phyloP scores from a whole-genome alignment of 257 asterid genomes.

The Dorcoceras hygrometricum region DNA sequence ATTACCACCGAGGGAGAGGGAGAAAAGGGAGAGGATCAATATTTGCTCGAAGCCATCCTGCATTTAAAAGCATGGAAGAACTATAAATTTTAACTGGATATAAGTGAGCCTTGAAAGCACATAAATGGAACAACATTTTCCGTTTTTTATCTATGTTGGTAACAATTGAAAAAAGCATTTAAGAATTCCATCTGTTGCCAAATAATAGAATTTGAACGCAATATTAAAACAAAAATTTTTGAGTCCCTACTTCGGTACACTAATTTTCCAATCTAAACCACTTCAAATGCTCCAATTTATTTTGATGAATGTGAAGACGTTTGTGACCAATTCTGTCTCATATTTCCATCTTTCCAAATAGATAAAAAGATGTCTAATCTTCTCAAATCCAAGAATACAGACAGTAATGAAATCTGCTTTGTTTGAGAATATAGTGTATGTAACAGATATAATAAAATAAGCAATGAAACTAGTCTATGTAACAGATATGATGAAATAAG shows the following conservation, averaged over 20 bases:
- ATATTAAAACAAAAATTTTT: no score
- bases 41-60: conserved; percentile 49
- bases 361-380: background rate
- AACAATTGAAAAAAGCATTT: background rate
- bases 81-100: background rate
- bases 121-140: background rate
- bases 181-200: background rate
- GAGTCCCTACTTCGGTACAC: background rate
- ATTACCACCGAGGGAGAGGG: background rate
- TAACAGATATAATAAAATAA: no score
- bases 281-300: background rate
- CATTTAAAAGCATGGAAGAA: background rate
- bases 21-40: conserved; percentile 22
- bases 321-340: background rate
- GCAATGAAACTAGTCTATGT: no score
- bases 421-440: no score
- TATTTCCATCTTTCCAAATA: background rate
- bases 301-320: background rate
- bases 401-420: no score
- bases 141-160: background rate
- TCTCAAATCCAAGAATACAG: background rate
- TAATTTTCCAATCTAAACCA: background rate
- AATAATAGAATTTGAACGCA: background rate
- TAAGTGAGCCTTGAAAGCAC: no score
- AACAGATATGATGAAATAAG: no score